Evolutionary conservation across 2,329 filamentous ascomycete genomes (phyloP).

Genomic region (Trichoderma polysporum): DNA sequence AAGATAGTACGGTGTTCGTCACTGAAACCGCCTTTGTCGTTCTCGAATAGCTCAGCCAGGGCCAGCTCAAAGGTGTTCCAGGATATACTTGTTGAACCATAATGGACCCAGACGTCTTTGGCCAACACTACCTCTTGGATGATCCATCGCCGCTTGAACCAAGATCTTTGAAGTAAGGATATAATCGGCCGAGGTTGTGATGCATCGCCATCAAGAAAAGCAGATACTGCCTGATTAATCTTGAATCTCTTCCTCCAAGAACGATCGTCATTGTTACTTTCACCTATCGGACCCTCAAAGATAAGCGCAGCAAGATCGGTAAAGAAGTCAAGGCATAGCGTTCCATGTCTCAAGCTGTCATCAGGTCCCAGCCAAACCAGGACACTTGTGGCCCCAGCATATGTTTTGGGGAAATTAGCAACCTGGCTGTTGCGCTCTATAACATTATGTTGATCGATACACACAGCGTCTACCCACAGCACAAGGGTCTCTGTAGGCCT

Average conservation of each 20-base stretch:
- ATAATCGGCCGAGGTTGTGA: not conserved
- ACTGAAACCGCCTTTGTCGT: not conserved
- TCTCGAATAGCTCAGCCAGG: not conserved
- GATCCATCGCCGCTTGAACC: not conserved
- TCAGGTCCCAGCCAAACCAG: not conserved
- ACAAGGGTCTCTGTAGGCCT: not conserved
- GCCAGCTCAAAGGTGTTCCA: not conserved
- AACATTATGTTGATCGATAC: not conserved
- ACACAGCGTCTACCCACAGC: not conserved
- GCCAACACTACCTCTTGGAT: conserved; percentile 3
- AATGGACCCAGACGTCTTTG: not conserved
- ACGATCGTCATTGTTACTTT: not conserved
- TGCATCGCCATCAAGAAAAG: not conserved
- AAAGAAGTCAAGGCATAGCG: not conserved
- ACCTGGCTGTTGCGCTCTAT: conserved; percentile 1
- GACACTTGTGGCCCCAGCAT: not conserved
- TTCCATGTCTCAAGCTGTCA: not conserved
- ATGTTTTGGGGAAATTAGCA: not conserved
- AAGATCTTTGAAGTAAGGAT: not conserved
- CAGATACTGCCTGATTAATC: not conserved
- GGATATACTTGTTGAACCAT: not conserved
- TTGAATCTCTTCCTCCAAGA: conserved; percentile 3
- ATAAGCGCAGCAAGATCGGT: not conserved
- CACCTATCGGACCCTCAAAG: not conserved
- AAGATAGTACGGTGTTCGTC: not conserved